Conservation (phyloP, 495 filamentous ascomycete species). For the Penicillium goetzii region DNA sequence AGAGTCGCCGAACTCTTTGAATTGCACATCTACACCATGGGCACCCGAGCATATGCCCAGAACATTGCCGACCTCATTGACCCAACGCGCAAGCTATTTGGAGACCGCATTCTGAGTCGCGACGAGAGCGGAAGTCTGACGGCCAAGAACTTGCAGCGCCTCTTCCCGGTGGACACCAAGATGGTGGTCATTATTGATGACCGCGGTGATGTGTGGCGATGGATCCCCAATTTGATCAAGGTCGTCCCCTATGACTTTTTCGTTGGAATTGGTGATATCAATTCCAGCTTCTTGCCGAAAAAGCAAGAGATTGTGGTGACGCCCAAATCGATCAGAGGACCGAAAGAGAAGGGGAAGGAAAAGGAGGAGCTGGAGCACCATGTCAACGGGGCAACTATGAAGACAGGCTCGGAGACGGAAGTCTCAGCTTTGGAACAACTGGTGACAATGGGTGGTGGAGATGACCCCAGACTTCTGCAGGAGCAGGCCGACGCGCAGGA, state of each 20-base stretch:
- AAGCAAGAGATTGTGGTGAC: constrained; percentile 66
- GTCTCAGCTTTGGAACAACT: constrained; percentile 72
- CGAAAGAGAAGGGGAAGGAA: constrained; percentile 22
- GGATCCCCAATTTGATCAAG: constrained; percentile 91
- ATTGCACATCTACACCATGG: constrained; percentile 98
- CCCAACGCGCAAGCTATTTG: constrained; percentile 86
- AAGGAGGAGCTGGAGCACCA: constrained; percentile 37
- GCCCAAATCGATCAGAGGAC: constrained; percentile 26
- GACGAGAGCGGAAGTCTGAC: constrained; percentile 94
- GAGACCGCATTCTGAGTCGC: constrained; percentile 90
- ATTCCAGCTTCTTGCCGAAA: constrained; percentile 94
- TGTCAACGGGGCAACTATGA: constrained; percentile 39
- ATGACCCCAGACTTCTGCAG: constrained; percentile 70
- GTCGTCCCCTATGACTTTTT: constrained; percentile 97
- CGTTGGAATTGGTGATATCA: constrained; percentile 97
- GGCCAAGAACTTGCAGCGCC: constrained; percentile 83
- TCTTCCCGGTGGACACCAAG: constrained; percentile 96
- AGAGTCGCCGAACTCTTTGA: constrained; percentile 83
- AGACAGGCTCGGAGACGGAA: constrained; percentile 33
- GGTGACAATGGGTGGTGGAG: constrained; percentile 74
- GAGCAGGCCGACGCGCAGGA: constrained; percentile 81
- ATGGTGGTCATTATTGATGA: constrained; percentile 99
- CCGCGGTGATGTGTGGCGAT: constrained; percentile 96
- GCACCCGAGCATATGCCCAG: constrained; percentile 90
- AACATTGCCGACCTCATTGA: constrained; percentile 93